Evolutionary conservation across 495 filamentous ascomycete genomes (phyloP), one percentile per base, ranked within the genome.

Genomic region (Oidiodendron maius): DNA sequence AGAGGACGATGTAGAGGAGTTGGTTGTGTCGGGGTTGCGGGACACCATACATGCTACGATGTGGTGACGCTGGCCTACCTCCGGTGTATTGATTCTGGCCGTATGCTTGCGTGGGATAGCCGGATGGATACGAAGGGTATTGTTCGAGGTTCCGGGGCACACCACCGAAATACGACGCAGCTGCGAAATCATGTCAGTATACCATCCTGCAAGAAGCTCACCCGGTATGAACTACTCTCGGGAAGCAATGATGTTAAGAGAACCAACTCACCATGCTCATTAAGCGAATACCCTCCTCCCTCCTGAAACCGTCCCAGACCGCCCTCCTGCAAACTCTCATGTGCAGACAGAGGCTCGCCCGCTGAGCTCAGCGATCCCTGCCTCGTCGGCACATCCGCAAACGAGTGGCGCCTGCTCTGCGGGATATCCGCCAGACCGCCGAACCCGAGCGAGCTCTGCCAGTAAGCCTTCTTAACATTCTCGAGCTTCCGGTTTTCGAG

Each of bases 341-440:
- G 50, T 3, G 55, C 11, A 61, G 53, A 64, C 9, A 68, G 64
- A 4, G 71, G 63, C 28, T 89, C 84, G 35, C 72, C 71, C 42
- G 75, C 64, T 17, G 83, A 84, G 46, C 82, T 73, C 44, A 88
- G 74, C 3, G 86, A 90, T 10, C 69, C 70, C 53, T 89, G 83
- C 24, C 86, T 71, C 28, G 81, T 79, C 2, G 82, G 82, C 15
- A 86, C 76, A 59, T 91, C 87, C n/a, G 90, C 91, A 63, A 98
- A 95, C n/a, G 93, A 97, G 65, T 98, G 93, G 3, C 93, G 83
- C 41, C 93, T 81, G 60, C 91, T 96, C 54, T 96, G 90, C 23
- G 87, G 79, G 15, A 82, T 69, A 44, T 91, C 86, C 16, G 68
- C 65, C 32, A 86, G 54, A 16, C 83, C 77, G 21, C 81, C 82